Evolutionary conservation across 2,329 filamentous ascomycete species (phyloP).

Genomic region (Beauveria medogensis): DNA sequence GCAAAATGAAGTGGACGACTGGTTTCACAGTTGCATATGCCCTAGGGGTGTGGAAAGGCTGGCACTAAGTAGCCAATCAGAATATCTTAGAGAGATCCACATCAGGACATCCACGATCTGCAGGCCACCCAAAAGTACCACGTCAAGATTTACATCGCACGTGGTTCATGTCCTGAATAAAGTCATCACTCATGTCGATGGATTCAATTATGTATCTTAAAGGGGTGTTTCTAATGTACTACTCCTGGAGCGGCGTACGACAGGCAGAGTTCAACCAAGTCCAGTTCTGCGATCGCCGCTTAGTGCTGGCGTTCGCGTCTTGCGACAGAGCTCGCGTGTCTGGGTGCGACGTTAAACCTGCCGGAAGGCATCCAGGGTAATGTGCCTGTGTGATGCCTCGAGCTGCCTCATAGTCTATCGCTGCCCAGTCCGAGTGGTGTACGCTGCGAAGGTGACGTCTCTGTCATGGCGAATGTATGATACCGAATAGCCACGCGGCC

Average conservation of each 20-base stretch:
- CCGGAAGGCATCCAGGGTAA: background rate
- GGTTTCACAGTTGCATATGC: background rate
- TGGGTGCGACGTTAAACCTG: background rate
- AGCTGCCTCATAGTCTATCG: background rate
- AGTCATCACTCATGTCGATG: background rate
- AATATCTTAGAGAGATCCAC: background rate
- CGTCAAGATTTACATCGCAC: too few species aligned
- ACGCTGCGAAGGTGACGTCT: background rate
- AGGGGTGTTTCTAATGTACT: background rate
- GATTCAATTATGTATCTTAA: background rate
- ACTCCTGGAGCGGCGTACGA: background rate
- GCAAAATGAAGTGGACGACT: background rate
- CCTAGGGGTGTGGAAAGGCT: slow-evolving; percentile 1
- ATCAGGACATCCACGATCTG: background rate
- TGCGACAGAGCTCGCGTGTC: background rate
- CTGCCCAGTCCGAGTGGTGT: background rate
- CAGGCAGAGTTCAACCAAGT: background rate
- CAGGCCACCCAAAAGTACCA: too few species aligned
- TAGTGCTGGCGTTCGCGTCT: background rate
- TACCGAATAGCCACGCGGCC: background rate
- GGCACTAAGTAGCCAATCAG: background rate
- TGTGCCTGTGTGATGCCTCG: background rate
- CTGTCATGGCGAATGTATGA: background rate
- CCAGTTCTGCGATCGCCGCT: background rate
- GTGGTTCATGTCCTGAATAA: background rate